Evolutionary conservation across 2,329 filamentous ascomycete species (phyloP).

Genomic region (Phyllosticta capitalensis): DNA sequence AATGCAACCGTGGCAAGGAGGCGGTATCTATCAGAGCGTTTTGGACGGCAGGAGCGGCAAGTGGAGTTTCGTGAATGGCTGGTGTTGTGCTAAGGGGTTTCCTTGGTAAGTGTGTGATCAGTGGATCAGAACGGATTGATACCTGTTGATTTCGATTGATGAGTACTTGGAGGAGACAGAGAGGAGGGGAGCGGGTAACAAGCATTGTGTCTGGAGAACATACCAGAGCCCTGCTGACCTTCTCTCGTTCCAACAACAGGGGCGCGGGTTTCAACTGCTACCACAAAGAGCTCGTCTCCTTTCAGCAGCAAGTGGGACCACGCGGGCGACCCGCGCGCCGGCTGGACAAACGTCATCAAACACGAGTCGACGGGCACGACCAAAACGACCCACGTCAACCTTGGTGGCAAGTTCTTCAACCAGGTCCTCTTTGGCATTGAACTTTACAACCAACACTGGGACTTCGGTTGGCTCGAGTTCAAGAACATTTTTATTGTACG

Average conservation of each 20-base stretch:
- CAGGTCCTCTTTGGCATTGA: constrained; percentile 35
- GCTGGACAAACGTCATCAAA: constrained; percentile 28
- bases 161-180: too few species aligned
- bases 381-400: constrained; percentile 26
- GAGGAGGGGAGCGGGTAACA: too few species aligned
- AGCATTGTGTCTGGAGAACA: too few species aligned
- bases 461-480: constrained; percentile 32
- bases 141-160: too few species aligned
- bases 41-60: constrained; percentile 32
- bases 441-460: constrained; percentile 29
- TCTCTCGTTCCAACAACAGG: constrained; percentile 13
- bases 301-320: constrained; percentile 19
- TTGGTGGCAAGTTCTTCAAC: constrained; percentile 32
- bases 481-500: constrained; percentile 20
- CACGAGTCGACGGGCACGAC: constrained; percentile 19
- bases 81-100: constrained; percentile 29
- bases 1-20: constrained; percentile 31
- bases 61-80: constrained; percentile 35
- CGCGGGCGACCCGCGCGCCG: background rate
- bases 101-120: too few species aligned
- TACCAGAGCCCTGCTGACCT: too few species aligned
- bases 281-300: constrained; percentile 24
- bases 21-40: constrained; percentile 34
- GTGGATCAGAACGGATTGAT: too few species aligned
- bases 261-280: constrained; percentile 31